These are phyloP conservation scores for Ophiostoma sp. DNA, from an alignment of 2,329 filamentous ascomycete genomes.

Conservation along the genomic window DNA sequence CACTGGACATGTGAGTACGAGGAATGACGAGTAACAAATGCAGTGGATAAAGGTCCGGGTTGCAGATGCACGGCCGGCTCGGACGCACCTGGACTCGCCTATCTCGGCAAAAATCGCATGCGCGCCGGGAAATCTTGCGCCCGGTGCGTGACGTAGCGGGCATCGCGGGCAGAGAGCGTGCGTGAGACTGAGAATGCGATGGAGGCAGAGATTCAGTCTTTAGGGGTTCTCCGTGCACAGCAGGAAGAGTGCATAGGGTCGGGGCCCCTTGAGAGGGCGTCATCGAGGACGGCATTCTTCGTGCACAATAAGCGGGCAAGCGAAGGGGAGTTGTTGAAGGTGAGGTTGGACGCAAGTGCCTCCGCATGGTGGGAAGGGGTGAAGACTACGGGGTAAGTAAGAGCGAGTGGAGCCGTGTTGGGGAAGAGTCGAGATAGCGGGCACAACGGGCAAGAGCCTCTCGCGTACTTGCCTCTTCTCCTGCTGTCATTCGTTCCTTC, in stretches of 20 bases:
- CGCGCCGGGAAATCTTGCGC: constrained; percentile 26
- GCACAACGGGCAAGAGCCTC: too few relatives aligned
- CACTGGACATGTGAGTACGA: constrained; percentile 21
- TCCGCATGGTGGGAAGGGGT: too few relatives aligned
- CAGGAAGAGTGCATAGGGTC: not conserved
- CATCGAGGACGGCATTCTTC: not conserved
- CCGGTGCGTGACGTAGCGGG: constrained; percentile 17
- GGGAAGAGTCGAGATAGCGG: not conserved
- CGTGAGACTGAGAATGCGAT: not conserved
- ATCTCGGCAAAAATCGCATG: constrained; percentile 28
- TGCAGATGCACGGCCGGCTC: not conserved
- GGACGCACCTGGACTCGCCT: constrained; percentile 22
- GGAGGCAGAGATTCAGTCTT: not conserved
- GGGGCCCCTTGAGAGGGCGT: not conserved
- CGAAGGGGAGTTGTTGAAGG: not conserved
- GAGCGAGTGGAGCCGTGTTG: not conserved
- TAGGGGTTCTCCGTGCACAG: not conserved
- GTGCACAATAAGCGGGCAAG: not conserved
- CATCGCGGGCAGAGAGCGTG: not conserved
- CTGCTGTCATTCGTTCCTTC: too few relatives aligned
- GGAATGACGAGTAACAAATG: not conserved
- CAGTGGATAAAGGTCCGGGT: too few relatives aligned
- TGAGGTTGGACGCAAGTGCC: too few relatives aligned
- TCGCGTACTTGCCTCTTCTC: too few relatives aligned
- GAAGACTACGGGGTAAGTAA: not conserved